Evolutionary conservation across 1,139 yeast genomes (phyloP).

Genomic region (Yamadazyma buinensis): DNA sequence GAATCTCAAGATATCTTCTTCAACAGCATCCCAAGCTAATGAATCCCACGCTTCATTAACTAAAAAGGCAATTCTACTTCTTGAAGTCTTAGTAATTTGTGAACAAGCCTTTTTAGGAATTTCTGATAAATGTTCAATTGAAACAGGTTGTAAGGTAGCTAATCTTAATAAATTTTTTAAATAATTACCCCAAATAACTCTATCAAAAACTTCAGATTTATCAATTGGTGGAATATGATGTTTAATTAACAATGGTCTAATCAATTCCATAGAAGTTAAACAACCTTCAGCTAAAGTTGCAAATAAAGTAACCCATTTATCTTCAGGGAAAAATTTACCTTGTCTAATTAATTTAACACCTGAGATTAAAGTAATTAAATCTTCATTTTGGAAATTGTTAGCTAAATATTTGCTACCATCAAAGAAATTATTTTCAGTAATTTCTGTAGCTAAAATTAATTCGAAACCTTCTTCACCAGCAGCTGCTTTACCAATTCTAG

Average conservation of each 20-base stretch:
- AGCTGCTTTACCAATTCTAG: conserved; percentile 47
- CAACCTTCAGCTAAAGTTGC: conserved; percentile 61
- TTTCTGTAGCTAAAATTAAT: conserved; percentile 23
- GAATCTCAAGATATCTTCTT: conserved; percentile 58
- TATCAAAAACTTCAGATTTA: conserved; percentile 46
- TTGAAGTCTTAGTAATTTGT: conserved; percentile 60
- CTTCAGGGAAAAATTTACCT: conserved; percentile 60
- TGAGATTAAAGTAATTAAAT: conserved; percentile 44
- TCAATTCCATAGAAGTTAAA: conserved; percentile 53
- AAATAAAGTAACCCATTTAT: conserved; percentile 67
- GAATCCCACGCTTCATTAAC: conserved; percentile 68
- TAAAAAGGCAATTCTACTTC: conserved; percentile 56
- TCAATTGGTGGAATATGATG: conserved; percentile 55
- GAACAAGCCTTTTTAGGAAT: conserved; percentile 72
- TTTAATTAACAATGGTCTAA: conserved; percentile 51
- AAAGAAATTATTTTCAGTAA: conserved; percentile 29
- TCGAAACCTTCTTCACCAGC: conserved; percentile 45
- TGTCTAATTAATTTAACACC: conserved; percentile 57
- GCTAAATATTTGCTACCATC: conserved; percentile 31
- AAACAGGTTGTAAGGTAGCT: conserved; percentile 53
- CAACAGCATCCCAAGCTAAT: conserved; percentile 65
- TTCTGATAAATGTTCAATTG: conserved; percentile 62
- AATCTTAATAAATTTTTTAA: conserved; percentile 53
- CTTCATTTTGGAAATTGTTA: conserved; percentile 35
- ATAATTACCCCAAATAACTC: conserved; percentile 64